Evolutionary conservation across 805 yeast species (phyloP).

Genomic region (Starmerella vitae): DNA sequence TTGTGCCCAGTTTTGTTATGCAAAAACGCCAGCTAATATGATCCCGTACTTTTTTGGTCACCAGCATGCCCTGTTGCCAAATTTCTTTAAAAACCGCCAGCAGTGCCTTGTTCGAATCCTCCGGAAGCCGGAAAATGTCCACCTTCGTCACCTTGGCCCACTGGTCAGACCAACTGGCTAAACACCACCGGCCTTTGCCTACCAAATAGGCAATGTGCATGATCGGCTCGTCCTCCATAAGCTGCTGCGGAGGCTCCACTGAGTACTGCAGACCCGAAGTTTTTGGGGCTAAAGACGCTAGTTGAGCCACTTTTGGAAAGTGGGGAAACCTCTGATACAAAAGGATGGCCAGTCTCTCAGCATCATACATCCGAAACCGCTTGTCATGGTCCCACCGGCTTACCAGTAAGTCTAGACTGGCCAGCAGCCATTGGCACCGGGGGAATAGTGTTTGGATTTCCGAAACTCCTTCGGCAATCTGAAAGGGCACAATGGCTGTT

Average conservation of each 20-base stretch:
- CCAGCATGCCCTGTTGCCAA: slow-evolving; percentile 12
- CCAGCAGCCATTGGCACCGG: slow-evolving; percentile 15
- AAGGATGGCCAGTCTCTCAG: slow-evolving; percentile 22
- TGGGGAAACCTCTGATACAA: slow-evolving; percentile 24
- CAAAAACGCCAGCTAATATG: slow-evolving; percentile 26
- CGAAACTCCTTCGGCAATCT: slow-evolving; percentile 20
- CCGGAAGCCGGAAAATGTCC: slow-evolving; percentile 34
- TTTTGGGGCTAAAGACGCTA: slow-evolving; percentile 27
- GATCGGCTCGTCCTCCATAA: slow-evolving; percentile 55
- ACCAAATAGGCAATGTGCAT: slow-evolving; percentile 78
- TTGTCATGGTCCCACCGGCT: slow-evolving; percentile 22
- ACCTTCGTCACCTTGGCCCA: slow-evolving; percentile 50
- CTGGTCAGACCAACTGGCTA: slow-evolving; percentile 83
- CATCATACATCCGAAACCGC: slow-evolving; percentile 22
- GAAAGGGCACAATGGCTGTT: slow-evolving; percentile 16
- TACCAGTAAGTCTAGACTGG: slow-evolving; percentile 18
- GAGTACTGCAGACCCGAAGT: slow-evolving; percentile 20
- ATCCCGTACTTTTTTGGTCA: slow-evolving; percentile 4
- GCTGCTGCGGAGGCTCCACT: slow-evolving; percentile 12
- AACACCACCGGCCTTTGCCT: slow-evolving; percentile 67
- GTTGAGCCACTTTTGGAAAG: slow-evolving; percentile 24
- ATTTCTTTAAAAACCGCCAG: slow-evolving; percentile 15
- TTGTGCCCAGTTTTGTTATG: slow-evolving; percentile 27
- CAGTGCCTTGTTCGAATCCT: slow-evolving; percentile 10
- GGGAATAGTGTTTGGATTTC: slow-evolving; percentile 16